Evolutionary conservation across 2,329 filamentous ascomycete species (phyloP).

Genomic region (Cladosporium phlei): DNA sequence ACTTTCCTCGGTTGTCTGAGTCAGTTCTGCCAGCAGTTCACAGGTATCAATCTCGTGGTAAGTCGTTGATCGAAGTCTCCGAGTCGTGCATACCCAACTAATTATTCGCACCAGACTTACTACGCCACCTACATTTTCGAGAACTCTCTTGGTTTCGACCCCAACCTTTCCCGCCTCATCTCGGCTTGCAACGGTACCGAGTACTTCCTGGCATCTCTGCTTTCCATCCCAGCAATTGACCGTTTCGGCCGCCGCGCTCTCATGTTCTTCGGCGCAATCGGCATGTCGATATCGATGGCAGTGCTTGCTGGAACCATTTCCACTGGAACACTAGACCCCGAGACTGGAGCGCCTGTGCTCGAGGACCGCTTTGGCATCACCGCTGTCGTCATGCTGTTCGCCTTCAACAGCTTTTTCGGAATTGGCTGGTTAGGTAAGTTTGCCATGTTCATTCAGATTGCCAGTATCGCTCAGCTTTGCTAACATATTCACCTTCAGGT

Average conservation of each 20-base stretch:
- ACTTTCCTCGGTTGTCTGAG: slow-evolving; percentile 6
- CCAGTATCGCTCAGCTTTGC: too few relatives aligned
- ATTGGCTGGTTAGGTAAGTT: too few relatives aligned
- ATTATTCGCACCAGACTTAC: slow-evolving; percentile 1
- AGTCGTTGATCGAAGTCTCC: background rate
- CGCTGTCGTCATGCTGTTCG: slow-evolving; percentile 30
- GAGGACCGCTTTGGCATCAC: slow-evolving; percentile 8
- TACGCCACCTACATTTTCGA: slow-evolving; percentile 18
- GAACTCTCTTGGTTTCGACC: slow-evolving; percentile 20
- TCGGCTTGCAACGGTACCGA: slow-evolving; percentile 24
- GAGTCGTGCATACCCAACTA: background rate
- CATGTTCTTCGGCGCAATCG: slow-evolving; percentile 59
- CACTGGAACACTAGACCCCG: slow-evolving; percentile 12
- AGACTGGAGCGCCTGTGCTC: slow-evolving; percentile 17
- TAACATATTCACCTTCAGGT: slow-evolving; percentile 6
- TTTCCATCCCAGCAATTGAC: slow-evolving; percentile 42
- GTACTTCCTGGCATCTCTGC: slow-evolving; percentile 24
- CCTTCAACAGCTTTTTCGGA: slow-evolving; percentile 28
- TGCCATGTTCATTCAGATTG: too few relatives aligned
- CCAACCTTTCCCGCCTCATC: slow-evolving; percentile 20
- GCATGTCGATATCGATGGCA: slow-evolving; percentile 25
- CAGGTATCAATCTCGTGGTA: slow-evolving; percentile 11
- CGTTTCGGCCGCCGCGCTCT: slow-evolving; percentile 54
- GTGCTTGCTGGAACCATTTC: slow-evolving; percentile 20
- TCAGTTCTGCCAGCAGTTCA: slow-evolving; percentile 14